A percentile compares a stretch with the other conserved stretches of the same genome.
These are phyloP conservation scores for Hsuehochloa calcarea DNA, from an alignment of 176 grass and related monocot species.

Conservation along the genomic window DNA sequence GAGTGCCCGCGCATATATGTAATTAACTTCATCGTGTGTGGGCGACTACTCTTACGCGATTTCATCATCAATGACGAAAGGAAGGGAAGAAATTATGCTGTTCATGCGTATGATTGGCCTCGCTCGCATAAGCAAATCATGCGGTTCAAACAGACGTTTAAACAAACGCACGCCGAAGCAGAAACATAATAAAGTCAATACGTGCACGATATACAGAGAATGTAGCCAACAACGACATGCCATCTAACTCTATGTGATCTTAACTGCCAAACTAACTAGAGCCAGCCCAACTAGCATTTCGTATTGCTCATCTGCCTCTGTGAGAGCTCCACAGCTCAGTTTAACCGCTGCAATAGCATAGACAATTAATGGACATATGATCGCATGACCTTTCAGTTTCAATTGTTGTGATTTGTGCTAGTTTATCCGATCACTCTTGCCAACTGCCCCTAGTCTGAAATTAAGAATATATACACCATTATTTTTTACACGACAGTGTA, in stretches of 20 bases:
- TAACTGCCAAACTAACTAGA: slow-evolving; percentile 12
- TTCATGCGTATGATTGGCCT: not conserved
- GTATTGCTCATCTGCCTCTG: not conserved
- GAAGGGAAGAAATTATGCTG: not conserved
- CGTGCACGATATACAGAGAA: not conserved
- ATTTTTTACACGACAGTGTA: not conserved
- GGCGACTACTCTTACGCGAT: not conserved
- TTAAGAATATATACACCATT: not conserved
- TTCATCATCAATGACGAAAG: not conserved
- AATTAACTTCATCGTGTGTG: not conserved
- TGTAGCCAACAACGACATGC: not conserved
- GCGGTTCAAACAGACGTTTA: not conserved
- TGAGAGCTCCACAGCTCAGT: not conserved
- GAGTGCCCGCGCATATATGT: not conserved
- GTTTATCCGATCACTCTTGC: not conserved
- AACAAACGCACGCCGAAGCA: not conserved
- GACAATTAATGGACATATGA: not conserved
- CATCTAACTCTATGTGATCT: slow-evolving; percentile 14
- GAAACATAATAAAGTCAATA: not conserved
- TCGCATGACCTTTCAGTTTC: not conserved
- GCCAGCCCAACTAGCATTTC: not conserved
- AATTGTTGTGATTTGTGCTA: not conserved
- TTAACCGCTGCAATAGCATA: too few relatives aligned
- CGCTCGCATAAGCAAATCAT: not conserved
- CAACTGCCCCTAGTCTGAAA: not conserved